Conservation (phyloP, 2,329 filamentous ascomycete species). For the Cercospora berteroae region DNA sequence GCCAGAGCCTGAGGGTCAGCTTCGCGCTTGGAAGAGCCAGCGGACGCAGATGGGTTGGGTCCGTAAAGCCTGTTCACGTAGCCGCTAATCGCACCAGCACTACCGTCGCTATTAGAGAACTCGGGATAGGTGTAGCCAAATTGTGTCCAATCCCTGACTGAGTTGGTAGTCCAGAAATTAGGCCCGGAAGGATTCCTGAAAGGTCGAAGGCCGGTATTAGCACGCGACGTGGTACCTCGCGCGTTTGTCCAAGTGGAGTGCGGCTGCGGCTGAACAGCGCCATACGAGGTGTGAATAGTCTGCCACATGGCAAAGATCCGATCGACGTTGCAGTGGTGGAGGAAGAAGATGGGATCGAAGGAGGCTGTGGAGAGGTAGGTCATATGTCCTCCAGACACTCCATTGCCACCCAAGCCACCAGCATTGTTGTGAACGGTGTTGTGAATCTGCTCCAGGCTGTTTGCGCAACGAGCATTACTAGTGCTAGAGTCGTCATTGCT, state of each 20-base stretch:
- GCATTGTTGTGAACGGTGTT: slow-evolving; percentile 31
- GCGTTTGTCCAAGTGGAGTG: slow-evolving; percentile 35
- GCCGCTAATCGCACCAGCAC: slow-evolving; percentile 45
- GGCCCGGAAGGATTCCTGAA: slow-evolving; percentile 59
- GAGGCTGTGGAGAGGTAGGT: slow-evolving; percentile 33
- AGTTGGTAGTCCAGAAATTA: slow-evolving; percentile 67
- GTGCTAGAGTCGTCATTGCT: slow-evolving; percentile 27
- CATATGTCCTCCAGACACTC: slow-evolving; percentile 34
- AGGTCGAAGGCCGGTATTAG: slow-evolving; percentile 50
- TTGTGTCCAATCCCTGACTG: slow-evolving; percentile 53
- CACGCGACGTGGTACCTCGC: slow-evolving; percentile 12
- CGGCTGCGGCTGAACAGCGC: slow-evolving; percentile 28
- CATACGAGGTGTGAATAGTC: slow-evolving; percentile 29
- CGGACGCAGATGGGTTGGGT: slow-evolving; percentile 35
- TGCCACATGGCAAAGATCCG: slow-evolving; percentile 39
- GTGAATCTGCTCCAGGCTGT: slow-evolving; percentile 31
- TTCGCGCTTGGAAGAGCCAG: slow-evolving; percentile 32
- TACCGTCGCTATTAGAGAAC: slow-evolving; percentile 46
- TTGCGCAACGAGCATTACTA: slow-evolving; percentile 27
- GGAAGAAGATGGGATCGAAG: slow-evolving; percentile 38
- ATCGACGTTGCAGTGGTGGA: slow-evolving; percentile 39
- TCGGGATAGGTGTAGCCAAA: slow-evolving; percentile 78
- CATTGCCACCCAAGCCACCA: slow-evolving; percentile 24
- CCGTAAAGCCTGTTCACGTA: slow-evolving; percentile 59
- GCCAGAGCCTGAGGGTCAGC: slow-evolving; percentile 12